Base-by-base conservation (phyloP, 2,329 filamentous ascomycete genomes). In the Exutisphaerella laricina region DNA sequence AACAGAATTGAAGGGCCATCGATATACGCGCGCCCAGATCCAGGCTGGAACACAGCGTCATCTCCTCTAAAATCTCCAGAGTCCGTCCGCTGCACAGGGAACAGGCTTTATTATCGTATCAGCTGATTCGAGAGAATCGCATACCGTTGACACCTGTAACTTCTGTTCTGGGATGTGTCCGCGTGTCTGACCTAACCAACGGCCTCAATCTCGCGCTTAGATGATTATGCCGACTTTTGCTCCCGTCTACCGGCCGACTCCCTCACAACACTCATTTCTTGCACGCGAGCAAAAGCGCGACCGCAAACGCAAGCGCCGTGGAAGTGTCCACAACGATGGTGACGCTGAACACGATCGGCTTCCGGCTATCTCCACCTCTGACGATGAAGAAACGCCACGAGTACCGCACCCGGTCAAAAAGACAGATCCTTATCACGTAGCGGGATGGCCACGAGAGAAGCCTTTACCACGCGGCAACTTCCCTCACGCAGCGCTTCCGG, bases 381-480 rank as follows among this genome's bases (percentile, higher is more conserved):
- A 45, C 34, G 31, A 43, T 28, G 28, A 40, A 20, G 31, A 45
- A 13, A 34, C 49, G 33, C 38, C 46, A 8, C 49, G 51, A 41
- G 49, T 48, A 17, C 43, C 39, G 3, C 53, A 53, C 31, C 55
- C 58, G 3, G 50, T 61, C 29, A 58, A 54, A 44, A 56, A 45
- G 28, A 62, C 48, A 18, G 62, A 65, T 48, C 61, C 59, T 8
- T 60, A 61, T 45, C 55, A 60, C 56, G 58, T 68, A 43, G 69
- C 70, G 49, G 69, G 68, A 39, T 59, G 65, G 46, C 54, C 61
- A 40, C 58, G 66, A 43, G 57, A 65, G n/a, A 52, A 63, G 30
- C 54, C 60, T 17, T 45, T 71, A 10, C 70, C 70, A 36, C 57
- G 59, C 31, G 47, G 54, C 18, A 67, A 69, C 25, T 73, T 73